Base-by-base conservation (phyloP, 2,329 filamentous ascomycete species). In the Neonectria sp. region DNA sequence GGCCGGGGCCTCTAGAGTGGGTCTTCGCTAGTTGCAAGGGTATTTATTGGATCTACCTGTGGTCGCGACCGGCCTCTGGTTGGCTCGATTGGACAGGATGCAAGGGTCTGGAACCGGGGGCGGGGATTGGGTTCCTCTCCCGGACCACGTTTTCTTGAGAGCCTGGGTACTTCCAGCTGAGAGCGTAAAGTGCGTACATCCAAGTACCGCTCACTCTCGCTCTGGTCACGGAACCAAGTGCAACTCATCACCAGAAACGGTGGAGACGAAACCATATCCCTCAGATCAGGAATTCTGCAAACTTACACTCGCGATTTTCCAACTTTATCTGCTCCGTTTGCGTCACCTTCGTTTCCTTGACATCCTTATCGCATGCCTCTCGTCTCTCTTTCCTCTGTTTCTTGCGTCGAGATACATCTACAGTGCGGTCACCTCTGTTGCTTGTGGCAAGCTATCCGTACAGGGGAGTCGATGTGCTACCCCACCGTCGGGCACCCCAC, bases 401-500 rank as follows among this genome's bases (percentile, higher is more conserved):
- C 2, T 45, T 45, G 40, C 40, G 6, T 40, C 15, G 6, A 40
- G 15, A 40, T n/a, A 24, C 40, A 45, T 45, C n/a, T 35, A 8
- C 29, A n/a, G 6, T 11, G 17, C 49, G 6, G 21, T 21, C 21
- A 15, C 21, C 31, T 35, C 51, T 21, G n/a, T n/a, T 37, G 31
- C 51, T 35, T 3, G 9, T 21, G 27, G 48, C 49, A 33, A 43
- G 40, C 46, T 29, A 51, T 17, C 29, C 21, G 31, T 25, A 13
- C 46, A 60, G 46, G 62, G 51, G 60, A 59, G 40, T 17, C 45
- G 17, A 33, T 51, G 43, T 45, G 25, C 43, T 37, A 62, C 29
- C 64, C 72, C 60, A 70, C 66, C 35, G 52, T 46, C 40, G 17
- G 65, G 60, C 60, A 40, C 70, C 60, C 65, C 43, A 64, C 58